Evolutionary conservation across 768 basidiomycete genomes (phyloP).

Genomic region (Ramaria rubella): DNA sequence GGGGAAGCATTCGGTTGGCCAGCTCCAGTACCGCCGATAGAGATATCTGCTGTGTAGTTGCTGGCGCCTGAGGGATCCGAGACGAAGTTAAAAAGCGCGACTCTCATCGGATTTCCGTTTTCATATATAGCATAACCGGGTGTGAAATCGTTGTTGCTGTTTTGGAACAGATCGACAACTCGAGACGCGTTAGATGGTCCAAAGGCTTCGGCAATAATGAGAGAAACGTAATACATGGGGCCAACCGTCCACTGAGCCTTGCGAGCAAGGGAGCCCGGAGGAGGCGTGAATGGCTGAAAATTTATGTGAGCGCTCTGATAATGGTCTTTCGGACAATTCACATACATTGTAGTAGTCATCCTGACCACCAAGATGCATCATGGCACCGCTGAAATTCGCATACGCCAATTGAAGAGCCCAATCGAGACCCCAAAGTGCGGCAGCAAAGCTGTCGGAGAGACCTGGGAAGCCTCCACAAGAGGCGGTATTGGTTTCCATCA

Average conservation of each 20-base stretch:
- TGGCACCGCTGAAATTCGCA: slow-evolving; percentile 43
- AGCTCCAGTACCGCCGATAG: slow-evolving; percentile 38
- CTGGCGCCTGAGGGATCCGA: slow-evolving; percentile 51
- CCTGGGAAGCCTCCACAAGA: slow-evolving; percentile 44
- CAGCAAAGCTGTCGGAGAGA: slow-evolving; percentile 53
- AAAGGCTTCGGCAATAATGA: slow-evolving; percentile 64
- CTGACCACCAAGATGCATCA: slow-evolving; percentile 57
- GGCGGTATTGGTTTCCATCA: slow-evolving; percentile 65
- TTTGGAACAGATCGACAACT: slow-evolving; percentile 56
- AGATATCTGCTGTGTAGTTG: slow-evolving; percentile 46
- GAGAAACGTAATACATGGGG: slow-evolving; percentile 64
- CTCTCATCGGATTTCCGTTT: slow-evolving; percentile 49
- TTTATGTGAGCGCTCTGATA: background rate
- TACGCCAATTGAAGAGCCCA: slow-evolving; percentile 54
- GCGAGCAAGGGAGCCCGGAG: slow-evolving; percentile 42
- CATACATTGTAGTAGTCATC: slow-evolving; percentile 58
- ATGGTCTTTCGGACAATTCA: slow-evolving; percentile 35
- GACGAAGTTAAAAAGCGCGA: slow-evolving; percentile 70
- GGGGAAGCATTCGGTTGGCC: slow-evolving; percentile 36
- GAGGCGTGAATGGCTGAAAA: slow-evolving; percentile 35
- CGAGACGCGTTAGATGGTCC: slow-evolving; percentile 57
- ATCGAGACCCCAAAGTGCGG: slow-evolving; percentile 59
- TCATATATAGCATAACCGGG: slow-evolving; percentile 74
- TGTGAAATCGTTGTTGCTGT: slow-evolving; percentile 43
- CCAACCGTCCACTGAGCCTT: slow-evolving; percentile 70